Evolutionary conservation across 371 early-diverging fungal species (phyloP), one percentile per base, ranked within the genome.

Genomic region (Apophysomyces sp.): DNA sequence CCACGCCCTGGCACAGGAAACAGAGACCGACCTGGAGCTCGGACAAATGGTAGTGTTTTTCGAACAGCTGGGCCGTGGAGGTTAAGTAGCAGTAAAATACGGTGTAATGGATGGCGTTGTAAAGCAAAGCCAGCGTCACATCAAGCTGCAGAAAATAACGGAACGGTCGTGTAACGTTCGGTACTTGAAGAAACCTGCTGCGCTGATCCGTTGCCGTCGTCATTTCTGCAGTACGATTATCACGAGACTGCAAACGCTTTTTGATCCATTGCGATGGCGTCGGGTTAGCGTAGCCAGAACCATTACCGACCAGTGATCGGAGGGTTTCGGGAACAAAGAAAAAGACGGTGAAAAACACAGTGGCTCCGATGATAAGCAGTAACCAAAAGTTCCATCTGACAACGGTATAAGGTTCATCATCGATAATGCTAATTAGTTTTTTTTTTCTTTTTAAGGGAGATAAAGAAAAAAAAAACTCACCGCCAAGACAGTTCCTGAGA

Each of bases 311-410:
- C 21, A 81, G 58, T 1, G 76, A 65, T n/a, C 82, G 80, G 30
- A 84, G 77, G 0, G 89, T 88, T 57, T 88, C 89, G 4, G 89
- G 86, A 31, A 87, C 66, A 36, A 84, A 72, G 62, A 85, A 74
- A 28, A 79, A 29, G 12, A 83, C 66, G 26, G 78, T 30, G n/a
- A 78, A 21, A 34, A 81, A 68, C n/a, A 83, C 72, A 2, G 77
- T 30, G 12, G 74, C 76, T 4, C 85, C 84, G 52, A 79, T 57
- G 26, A 80, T 83, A 1, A 80, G 61, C 52, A 86, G 67, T 37
- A 84, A 36, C 82, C 86, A 85, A 60, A 85, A 84, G 27, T 80
- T 78, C 67, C 76, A 68, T 55, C 80, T 72, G 51, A 21, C 54
- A 37, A 24, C 15, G 7, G 63, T 28, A 21, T 18, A 18, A n/a